Conservation (phyloP, 1,284 basidiomycete species). For the Dichomitus squalens region DNA sequence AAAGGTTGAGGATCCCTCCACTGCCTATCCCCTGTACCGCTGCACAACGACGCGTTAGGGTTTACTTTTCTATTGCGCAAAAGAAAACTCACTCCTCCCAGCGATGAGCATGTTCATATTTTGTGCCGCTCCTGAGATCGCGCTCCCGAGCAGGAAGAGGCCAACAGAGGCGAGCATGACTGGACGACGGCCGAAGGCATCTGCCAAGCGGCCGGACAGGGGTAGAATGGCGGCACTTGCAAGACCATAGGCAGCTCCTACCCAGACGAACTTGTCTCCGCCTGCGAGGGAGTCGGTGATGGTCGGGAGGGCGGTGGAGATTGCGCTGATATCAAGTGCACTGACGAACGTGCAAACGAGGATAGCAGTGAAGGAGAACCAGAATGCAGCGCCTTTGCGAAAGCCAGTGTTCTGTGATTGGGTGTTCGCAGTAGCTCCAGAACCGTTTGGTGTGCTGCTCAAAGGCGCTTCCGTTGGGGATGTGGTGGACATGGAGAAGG, state of each 20-base stretch:
- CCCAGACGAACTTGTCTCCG: background rate
- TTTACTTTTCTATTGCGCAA: background rate
- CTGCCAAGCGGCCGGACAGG: conserved; percentile 31
- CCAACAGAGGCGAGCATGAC: conserved; percentile 32
- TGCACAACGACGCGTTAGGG: background rate
- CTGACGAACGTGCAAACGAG: conserved; percentile 26
- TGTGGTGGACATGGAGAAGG: too few relatives aligned
- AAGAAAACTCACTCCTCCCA: background rate
- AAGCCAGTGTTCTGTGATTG: too few relatives aligned
- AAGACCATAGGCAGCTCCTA: conserved; percentile 19
- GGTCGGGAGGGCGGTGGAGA: conserved; percentile 14
- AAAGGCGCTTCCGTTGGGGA: too few relatives aligned
- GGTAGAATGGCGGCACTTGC: conserved; percentile 35
- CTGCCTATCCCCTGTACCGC: conserved; percentile 49
- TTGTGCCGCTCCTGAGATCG: conserved; percentile 35
- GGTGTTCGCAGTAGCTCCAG: too few relatives aligned
- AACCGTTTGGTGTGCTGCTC: too few relatives aligned
- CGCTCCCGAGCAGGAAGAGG: conserved; percentile 39
- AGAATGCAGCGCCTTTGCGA: conserved; percentile 25
- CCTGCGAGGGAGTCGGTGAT: conserved; percentile 12
- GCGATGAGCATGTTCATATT: conserved; percentile 38
- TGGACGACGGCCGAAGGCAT: conserved; percentile 38
- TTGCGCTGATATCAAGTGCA: conserved; percentile 29
- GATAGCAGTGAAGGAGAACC: conserved; percentile 23
- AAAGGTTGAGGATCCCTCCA: conserved; percentile 42